A percentile compares a stretch with the other conserved stretches of the same genome.
These are phyloP conservation scores for Phytophthora pini DNA, from an alignment of 352 stramenopile species.

Conservation along the genomic window DNA sequence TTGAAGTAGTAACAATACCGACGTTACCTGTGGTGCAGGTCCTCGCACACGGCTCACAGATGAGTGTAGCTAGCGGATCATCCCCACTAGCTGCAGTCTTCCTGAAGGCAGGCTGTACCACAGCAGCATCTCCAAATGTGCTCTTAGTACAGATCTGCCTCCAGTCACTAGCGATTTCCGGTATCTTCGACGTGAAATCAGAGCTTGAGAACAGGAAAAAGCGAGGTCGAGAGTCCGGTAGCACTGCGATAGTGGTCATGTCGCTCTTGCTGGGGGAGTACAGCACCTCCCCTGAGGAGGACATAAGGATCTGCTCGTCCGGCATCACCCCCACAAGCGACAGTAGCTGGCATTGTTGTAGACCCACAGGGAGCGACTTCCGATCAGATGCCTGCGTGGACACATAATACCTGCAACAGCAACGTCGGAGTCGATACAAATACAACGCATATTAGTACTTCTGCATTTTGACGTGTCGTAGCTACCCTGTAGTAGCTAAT, in stretches of 20 bases:
- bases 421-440: not conserved
- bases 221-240: conserved; percentile 15
- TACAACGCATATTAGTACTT: conserved; percentile 7
- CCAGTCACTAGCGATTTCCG: conserved; percentile 51
- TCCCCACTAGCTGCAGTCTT: conserved; percentile 9
- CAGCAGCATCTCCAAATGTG: conserved; percentile 52
- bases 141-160: conserved; percentile 66
- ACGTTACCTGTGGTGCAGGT: conserved; percentile 69
- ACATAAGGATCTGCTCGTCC: conserved; percentile 66
- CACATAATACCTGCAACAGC: conserved; percentile 47
- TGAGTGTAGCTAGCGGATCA: conserved; percentile 26
- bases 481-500: not conserved
- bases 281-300: conserved; percentile 49
- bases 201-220: conserved; percentile 54
- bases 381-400: conserved; percentile 33
- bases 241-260: conserved; percentile 23
- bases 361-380: conserved; percentile 47
- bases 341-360: conserved; percentile 76
- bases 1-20: not conserved
- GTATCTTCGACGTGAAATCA: conserved; percentile 3
- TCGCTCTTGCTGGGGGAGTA: conserved; percentile 27
- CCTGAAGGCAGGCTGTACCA: conserved; percentile 67
- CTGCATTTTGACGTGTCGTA: not conserved
- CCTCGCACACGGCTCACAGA: conserved; percentile 68
- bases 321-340: conserved; percentile 68